Evolutionary conservation across 1,284 basidiomycete species (phyloP).

Genomic region (Naganishia albida): DNA sequence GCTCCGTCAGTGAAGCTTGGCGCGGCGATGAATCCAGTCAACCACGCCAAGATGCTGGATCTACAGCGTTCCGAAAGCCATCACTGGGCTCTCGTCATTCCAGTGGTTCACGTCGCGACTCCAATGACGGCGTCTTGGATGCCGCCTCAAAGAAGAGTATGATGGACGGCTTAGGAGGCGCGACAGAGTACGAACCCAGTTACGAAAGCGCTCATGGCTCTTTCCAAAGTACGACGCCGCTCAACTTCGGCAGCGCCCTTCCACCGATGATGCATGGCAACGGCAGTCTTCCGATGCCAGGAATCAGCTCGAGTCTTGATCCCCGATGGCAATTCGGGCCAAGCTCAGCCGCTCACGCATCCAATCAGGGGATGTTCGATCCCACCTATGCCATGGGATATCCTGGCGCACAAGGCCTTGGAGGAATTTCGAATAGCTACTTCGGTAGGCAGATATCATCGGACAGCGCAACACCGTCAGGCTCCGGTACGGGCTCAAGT

Average conservation of each 20-base stretch:
- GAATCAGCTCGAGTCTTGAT: not conserved
- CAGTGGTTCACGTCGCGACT: not conserved
- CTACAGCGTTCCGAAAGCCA: not conserved
- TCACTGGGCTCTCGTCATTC: not conserved
- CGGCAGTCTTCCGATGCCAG: not conserved
- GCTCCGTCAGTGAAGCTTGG: constrained; percentile 33
- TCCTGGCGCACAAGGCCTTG: constrained; percentile 6
- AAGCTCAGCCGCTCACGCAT: not conserved
- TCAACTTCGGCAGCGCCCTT: constrained; percentile 25
- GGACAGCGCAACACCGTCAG: not conserved
- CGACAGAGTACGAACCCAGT: constrained; percentile 29
- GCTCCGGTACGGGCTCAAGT: not conserved
- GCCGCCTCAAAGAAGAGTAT: constrained; percentile 30
- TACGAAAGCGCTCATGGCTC: constrained; percentile 11
- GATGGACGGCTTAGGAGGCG: constrained; percentile 31
- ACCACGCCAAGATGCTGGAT: constrained; percentile 11
- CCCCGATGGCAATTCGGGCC: constrained; percentile 25
- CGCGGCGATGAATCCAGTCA: constrained; percentile 29
- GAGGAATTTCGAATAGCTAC: constrained; percentile 25
- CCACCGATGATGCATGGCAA: constrained; percentile 1
- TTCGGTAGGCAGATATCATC: constrained; percentile 15
- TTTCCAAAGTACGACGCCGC: constrained; percentile 16
- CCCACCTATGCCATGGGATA: constrained; percentile 23
- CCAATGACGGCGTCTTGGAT: constrained; percentile 9
- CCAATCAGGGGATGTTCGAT: constrained; percentile 13